Base-by-base conservation (phyloP, 371 early-diverging fungal species). In the Zychaea mexicana region DNA sequence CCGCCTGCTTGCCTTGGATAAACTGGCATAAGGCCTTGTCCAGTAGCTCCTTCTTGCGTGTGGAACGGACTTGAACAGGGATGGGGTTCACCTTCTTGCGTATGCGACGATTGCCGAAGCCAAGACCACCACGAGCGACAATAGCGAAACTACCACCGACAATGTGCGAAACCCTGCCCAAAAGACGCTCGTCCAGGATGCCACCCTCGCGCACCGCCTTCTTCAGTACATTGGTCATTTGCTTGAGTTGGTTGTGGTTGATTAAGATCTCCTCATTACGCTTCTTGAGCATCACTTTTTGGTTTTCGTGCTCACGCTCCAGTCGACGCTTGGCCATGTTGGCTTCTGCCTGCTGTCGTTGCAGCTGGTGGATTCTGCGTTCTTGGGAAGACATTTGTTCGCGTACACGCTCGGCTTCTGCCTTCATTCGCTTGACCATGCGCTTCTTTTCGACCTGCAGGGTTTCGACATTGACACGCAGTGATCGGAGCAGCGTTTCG, bases 361-460 rank as follows among this genome's bases (percentile, higher is more conserved):
- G 85, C 42, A 94, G 71, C 38, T 83, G 81, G 42, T 90, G 87
- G 49, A 95, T 89, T 66, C 90, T 88, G 21, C 90, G 79, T 65
- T 91, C 88, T 55, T 88, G 89, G 10, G 78, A 68, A 5, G 85
- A 82, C 61, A 86, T 82, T 65, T 88, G 81, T 32, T 90, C 91
- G 46, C 91, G 83, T 24, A 87, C 85, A 13, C 85, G 78, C 60
- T 89, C 85, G 0, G 87, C 82, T 63, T 92, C 92, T 55, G 86
- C 88, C 67, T 90, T 89, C 84, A 93, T 90, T 19, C 92, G 86
- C 62, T 90, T 90, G 65, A 92, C 71, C 89, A 92, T 90, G 3
- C 88, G 84, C 46, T 88, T 76, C 77, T 94, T 94, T 72, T 95
- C 95, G 6, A 82, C 77, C 68, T 87, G 88, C 59, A 88, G 80